A percentile compares a stretch with the other conserved stretches of the same genome.
phyloP scores from a whole-genome alignment of 805 yeast genomes.

The Helenozyma baotianmanensis region DNA sequence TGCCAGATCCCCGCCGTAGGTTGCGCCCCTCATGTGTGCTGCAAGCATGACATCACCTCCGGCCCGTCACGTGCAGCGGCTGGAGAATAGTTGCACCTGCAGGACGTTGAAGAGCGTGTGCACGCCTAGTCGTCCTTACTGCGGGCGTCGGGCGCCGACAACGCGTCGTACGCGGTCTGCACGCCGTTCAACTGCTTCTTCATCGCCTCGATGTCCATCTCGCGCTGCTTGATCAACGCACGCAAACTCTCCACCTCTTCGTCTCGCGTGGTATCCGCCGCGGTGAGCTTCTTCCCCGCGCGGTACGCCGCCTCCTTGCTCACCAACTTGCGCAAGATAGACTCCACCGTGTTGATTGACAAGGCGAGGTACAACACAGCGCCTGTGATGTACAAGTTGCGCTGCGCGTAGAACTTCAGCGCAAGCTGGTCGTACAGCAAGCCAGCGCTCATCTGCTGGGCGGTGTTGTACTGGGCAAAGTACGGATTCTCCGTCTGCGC shows the following conservation, averaged over 20 bases:
- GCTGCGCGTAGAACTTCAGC: constrained; percentile 56
- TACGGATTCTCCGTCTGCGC: constrained; percentile 19
- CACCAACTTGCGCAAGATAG: constrained; percentile 50
- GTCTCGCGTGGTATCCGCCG: neutral
- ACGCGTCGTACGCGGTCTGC: constrained; percentile 45
- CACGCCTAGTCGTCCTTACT: constrained; percentile 12
- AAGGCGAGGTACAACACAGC: constrained; percentile 54
- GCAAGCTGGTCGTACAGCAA: constrained; percentile 51
- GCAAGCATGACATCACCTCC: too few species aligned
- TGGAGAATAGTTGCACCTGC: too few species aligned
- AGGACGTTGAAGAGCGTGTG: too few species aligned
- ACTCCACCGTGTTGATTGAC: constrained; percentile 51
- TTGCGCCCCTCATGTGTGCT: too few species aligned
- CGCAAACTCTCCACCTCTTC: constrained; percentile 32
- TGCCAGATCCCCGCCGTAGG: too few species aligned
- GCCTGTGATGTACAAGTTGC: constrained; percentile 60
- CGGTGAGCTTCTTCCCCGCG: constrained; percentile 8
- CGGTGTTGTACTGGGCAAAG: constrained; percentile 12
- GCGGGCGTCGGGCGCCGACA: constrained; percentile 18
- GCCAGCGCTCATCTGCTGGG: constrained; percentile 7
- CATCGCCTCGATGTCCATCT: constrained; percentile 42
- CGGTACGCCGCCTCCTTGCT: constrained; percentile 35
- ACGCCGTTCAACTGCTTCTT: constrained; percentile 49
- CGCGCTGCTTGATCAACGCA: constrained; percentile 34
- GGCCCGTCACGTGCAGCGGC: too few species aligned